A percentile compares a stretch with the other conserved stretches of the same genome.
Conservation (phyloP, 1,284 basidiomycete species). For the Sanghuangporus sanghuang region DNA sequence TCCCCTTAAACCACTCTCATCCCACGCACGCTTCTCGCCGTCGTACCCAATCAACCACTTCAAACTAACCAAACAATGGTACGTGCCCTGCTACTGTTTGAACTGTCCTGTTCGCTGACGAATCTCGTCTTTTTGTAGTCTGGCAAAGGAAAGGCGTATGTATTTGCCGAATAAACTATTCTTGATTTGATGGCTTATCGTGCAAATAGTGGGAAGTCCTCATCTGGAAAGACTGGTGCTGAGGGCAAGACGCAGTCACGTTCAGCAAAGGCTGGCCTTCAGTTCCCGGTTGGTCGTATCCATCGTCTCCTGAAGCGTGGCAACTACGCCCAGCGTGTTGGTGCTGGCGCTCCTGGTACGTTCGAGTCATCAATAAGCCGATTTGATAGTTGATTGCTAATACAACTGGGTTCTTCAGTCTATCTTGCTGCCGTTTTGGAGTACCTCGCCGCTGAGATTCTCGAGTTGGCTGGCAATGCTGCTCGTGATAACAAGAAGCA, state of each 20-base stretch:
- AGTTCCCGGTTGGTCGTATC: constrained; percentile 87
- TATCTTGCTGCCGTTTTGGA: constrained; percentile 84
- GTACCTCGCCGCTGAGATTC: constrained; percentile 83
- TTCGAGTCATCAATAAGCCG: constrained; percentile 17
- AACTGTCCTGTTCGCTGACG: background rate
- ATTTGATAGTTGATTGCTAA: background rate
- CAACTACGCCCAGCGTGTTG: constrained; percentile 72
- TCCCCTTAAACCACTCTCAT: constrained; percentile 16
- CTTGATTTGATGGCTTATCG: background rate
- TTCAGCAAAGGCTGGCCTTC: constrained; percentile 74
- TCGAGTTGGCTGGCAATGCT: constrained; percentile 85
- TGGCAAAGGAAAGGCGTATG: constrained; percentile 22
- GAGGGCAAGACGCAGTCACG: constrained; percentile 55
- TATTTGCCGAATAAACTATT: background rate
- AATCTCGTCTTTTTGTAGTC: constrained; percentile 13
- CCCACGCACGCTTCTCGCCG: background rate
- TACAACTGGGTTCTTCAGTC: constrained; percentile 37
- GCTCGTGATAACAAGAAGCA: constrained; percentile 73
- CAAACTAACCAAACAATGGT: constrained; percentile 18
- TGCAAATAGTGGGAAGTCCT: constrained; percentile 44
- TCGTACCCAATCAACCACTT: constrained; percentile 6
- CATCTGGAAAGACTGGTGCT: constrained; percentile 50
- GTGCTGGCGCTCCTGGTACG: constrained; percentile 68
- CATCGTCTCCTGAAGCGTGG: constrained; percentile 80
- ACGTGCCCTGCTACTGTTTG: constrained; percentile 15